phyloP scores from a whole-genome alignment of 1,284 basidiomycete genomes.

The Mycosarcoma mackinlayi region DNA sequence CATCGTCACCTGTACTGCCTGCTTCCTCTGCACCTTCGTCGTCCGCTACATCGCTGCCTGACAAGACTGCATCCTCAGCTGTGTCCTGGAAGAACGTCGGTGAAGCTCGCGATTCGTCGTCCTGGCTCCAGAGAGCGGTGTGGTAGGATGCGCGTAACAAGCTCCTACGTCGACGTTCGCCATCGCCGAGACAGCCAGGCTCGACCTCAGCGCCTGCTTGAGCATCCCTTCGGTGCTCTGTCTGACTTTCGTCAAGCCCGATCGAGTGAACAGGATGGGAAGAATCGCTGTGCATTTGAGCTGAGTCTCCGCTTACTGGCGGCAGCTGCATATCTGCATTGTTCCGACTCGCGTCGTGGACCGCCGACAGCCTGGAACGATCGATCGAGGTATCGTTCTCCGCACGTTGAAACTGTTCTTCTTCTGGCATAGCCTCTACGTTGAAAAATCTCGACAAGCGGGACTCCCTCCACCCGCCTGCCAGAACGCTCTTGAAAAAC shows the following conservation, averaged over 20 bases:
- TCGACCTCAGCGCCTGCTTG: background rate
- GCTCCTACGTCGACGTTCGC: conserved; percentile 1
- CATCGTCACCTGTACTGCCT: conserved; percentile 1
- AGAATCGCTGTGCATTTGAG: no score
- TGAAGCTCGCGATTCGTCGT: conserved; percentile 15
- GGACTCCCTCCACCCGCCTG: conserved; percentile 50
- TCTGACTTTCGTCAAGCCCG: background rate
- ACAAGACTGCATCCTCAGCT: background rate
- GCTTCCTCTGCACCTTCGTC: background rate
- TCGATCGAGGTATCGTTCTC: background rate
- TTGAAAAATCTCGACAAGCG: conserved; percentile 11
- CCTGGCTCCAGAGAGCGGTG: conserved; percentile 36
- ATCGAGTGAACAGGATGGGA: no score
- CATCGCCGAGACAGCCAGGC: background rate
- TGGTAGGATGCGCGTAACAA: conserved; percentile 41
- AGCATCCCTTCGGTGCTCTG: background rate
- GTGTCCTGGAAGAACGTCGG: conserved; percentile 4
- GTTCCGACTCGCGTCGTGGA: no score
- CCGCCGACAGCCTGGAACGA: no score
- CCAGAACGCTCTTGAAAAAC: conserved; percentile 48
- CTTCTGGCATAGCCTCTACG: no score
- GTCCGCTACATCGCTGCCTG: background rate
- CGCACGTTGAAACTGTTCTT: no score
- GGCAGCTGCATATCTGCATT: no score
- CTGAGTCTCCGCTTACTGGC: no score